These are phyloP conservation scores for Neurospora sp. DNA, from an alignment of 495 filamentous ascomycete genomes.

Conservation along the genomic window DNA sequence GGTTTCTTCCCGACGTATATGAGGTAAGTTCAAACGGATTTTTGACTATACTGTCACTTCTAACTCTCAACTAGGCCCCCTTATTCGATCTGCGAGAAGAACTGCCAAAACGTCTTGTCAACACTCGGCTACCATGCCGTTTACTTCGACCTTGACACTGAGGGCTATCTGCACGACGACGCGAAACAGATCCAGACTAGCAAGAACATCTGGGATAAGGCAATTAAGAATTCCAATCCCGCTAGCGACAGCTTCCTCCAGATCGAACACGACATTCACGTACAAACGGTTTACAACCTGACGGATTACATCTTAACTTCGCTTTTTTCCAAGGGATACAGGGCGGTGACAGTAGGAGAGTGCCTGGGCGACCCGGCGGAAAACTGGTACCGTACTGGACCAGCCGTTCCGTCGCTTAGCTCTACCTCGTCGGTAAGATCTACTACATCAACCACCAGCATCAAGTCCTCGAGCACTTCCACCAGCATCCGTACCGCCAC, in stretches of 20 bases:
- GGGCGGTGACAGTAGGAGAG: slow-evolving; percentile 60
- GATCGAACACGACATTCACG: slow-evolving; percentile 73
- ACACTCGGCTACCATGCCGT: slow-evolving; percentile 64
- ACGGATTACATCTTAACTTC: slow-evolving; percentile 62
- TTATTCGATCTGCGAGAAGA: slow-evolving; percentile 58
- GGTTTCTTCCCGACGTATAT: slow-evolving; percentile 81
- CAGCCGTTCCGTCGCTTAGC: background rate
- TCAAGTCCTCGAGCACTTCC: slow-evolving; percentile 1
- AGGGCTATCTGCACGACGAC: slow-evolving; percentile 59
- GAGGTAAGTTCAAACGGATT: slow-evolving; percentile 27
- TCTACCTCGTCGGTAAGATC: background rate
- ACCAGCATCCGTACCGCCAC: background rate
- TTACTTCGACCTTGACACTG: slow-evolving; percentile 72
- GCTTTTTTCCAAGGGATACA: slow-evolving; percentile 48
- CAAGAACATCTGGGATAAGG: slow-evolving; percentile 60
- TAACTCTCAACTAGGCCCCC: slow-evolving; percentile 43
- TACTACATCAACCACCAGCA: background rate
- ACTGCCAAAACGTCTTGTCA: slow-evolving; percentile 51
- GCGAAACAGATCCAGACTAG: slow-evolving; percentile 53
- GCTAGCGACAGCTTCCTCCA: slow-evolving; percentile 45
- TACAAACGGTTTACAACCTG: slow-evolving; percentile 66
- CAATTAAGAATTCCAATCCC: slow-evolving; percentile 38
- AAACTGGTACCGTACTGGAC: slow-evolving; percentile 56
- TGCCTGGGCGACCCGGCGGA: slow-evolving; percentile 59
- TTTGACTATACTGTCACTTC: background rate